These are phyloP conservation scores for Hansenula anomala DNA, from an alignment of 1,139 yeast species.

Conservation along the genomic window DNA sequence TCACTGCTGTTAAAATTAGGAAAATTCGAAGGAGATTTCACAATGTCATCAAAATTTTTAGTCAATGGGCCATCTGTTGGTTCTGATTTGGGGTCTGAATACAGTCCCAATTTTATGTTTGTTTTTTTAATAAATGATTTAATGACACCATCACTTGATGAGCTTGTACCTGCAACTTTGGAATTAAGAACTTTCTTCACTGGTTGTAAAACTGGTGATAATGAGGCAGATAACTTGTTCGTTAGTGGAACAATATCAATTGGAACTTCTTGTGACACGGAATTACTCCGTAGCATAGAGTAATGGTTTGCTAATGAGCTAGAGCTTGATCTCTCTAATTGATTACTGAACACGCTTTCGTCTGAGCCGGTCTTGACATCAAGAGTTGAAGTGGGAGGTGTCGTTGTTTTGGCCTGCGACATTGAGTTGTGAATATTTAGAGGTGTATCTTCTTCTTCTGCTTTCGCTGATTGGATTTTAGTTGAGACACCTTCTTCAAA, in stretches of 20 bases:
- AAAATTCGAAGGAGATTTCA: constrained; percentile 2
- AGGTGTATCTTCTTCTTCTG: neutral
- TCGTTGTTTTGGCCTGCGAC: neutral
- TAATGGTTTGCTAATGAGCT: constrained; percentile 13
- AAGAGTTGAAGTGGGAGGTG: neutral
- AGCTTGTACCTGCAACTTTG: neutral
- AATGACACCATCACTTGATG: constrained; percentile 6
- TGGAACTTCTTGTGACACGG: constrained; percentile 1
- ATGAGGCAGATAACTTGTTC: neutral
- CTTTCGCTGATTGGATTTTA: too few species aligned
- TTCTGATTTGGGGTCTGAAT: neutral
- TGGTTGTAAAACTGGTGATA: constrained; percentile 5
- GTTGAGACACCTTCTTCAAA: too few species aligned
- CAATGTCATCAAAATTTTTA: constrained; percentile 13
- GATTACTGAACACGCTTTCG: neutral
- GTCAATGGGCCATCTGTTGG: constrained; percentile 23
- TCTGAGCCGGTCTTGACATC: neutral
- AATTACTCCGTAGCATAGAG: constrained; percentile 11
- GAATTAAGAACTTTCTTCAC: constrained; percentile 4
- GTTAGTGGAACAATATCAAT: neutral
- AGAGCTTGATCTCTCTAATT: constrained; percentile 2
- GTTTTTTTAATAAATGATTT: constrained; percentile 12
- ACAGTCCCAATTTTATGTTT: neutral
- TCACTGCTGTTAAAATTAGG: neutral
- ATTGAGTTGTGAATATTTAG: neutral